A percentile compares a stretch with the other conserved stretches of the same genome.
Conservation (phyloP, 139 green algal species). For the Limnomonas spitsbergensis region DNA sequence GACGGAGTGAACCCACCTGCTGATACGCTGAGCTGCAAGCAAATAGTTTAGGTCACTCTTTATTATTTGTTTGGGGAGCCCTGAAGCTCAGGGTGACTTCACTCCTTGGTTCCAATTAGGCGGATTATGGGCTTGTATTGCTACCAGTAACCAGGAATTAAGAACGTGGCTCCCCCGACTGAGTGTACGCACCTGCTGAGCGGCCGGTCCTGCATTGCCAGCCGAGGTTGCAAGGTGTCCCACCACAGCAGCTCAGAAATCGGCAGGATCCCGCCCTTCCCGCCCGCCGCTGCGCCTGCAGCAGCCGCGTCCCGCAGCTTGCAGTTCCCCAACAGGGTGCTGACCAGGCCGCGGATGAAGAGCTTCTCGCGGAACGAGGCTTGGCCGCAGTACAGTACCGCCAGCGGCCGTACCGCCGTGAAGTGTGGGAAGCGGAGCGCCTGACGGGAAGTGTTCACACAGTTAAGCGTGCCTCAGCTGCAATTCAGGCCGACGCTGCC, state of each 20-base stretch:
- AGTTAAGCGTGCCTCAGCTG: no score
- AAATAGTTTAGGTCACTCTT: no score
- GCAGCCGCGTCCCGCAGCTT: background rate
- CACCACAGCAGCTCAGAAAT: background rate
- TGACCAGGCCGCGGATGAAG: background rate
- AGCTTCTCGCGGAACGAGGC: background rate
- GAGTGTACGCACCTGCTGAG: background rate
- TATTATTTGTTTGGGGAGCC: no score
- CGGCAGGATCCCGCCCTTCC: background rate
- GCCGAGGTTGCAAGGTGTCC: background rate
- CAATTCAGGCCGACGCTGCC: no score
- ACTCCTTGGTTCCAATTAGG: no score
- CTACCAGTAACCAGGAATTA: no score
- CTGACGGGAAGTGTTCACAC: no score
- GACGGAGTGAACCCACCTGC: no score
- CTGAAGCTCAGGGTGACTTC: no score
- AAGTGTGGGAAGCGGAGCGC: constrained; percentile 2
- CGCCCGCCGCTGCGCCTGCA: background rate
- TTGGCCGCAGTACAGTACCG: background rate
- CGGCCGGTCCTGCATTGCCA: background rate
- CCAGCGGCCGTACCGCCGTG: background rate
- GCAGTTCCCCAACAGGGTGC: background rate
- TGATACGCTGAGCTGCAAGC: no score
- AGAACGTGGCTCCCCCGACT: no score
- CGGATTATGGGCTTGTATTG: no score